Conservation (phyloP, 768 basidiomycete genomes). For the Steccherinum ochraceum region DNA sequence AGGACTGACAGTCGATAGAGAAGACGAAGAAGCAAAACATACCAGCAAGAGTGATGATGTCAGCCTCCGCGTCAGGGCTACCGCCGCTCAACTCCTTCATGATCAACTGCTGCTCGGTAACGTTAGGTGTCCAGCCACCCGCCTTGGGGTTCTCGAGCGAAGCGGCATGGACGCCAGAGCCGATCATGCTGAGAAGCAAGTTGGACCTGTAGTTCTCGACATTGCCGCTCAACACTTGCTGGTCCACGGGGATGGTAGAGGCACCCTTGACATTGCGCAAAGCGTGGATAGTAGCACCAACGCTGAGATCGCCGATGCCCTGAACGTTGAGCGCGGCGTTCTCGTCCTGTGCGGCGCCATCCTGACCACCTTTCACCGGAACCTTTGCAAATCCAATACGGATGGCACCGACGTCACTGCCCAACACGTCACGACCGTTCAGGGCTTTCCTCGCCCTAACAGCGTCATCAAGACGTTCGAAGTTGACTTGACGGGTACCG, state of each 20-base stretch:
- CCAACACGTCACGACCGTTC: slow-evolving; percentile 93
- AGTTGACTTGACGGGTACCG: slow-evolving; percentile 63
- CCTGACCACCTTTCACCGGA: slow-evolving; percentile 81
- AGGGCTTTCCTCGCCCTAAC: slow-evolving; percentile 92
- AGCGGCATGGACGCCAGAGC: slow-evolving; percentile 60
- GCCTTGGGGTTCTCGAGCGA: slow-evolving; percentile 55
- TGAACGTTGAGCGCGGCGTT: slow-evolving; percentile 61
- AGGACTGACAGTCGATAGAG: not conserved
- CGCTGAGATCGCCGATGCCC: slow-evolving; percentile 79
- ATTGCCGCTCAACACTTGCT: slow-evolving; percentile 85
- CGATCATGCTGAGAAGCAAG: slow-evolving; percentile 83
- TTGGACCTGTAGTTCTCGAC: slow-evolving; percentile 96
- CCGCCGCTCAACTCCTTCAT: slow-evolving; percentile 87
- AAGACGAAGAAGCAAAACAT: slow-evolving; percentile 20
- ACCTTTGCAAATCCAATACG: slow-evolving; percentile 97
- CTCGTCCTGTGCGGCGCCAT: slow-evolving; percentile 58
- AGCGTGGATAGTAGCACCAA: slow-evolving; percentile 85
- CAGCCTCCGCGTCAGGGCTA: slow-evolving; percentile 69
- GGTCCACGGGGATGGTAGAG: slow-evolving; percentile 83
- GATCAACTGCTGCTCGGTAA: slow-evolving; percentile 96
- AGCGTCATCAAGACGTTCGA: slow-evolving; percentile 95
- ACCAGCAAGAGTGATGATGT: slow-evolving; percentile 86
- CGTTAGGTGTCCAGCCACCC: slow-evolving; percentile 60
- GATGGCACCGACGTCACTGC: slow-evolving; percentile 93
- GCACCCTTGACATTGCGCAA: slow-evolving; percentile 89